Evolutionary conservation across 2,329 filamentous ascomycete genomes (phyloP).

Genomic region (Curvularia verruculosa): DNA sequence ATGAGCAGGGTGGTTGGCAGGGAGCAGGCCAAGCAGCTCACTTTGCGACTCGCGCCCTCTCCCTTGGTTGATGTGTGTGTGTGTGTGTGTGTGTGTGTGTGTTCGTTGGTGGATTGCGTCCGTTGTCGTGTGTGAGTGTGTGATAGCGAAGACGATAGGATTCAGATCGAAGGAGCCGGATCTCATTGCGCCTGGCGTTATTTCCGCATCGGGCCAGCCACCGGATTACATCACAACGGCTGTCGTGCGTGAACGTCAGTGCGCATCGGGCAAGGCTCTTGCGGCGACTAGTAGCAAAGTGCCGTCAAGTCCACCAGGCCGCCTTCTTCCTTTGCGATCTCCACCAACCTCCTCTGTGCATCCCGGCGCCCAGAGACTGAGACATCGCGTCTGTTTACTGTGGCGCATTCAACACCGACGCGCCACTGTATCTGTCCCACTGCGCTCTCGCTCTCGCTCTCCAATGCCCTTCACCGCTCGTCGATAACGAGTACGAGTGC

Average conservation of each 20-base stretch:
- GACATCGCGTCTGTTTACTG: conserved; percentile 5
- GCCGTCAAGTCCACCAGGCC: conserved; percentile 5
- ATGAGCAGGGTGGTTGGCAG: background rate
- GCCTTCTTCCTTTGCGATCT: conserved; percentile 2
- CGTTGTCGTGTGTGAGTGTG: no score
- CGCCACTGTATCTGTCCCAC: conserved; percentile 4
- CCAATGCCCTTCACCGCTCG: conserved; percentile 24
- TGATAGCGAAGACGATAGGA: background rate
- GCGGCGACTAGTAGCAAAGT: conserved; percentile 10
- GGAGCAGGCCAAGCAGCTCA: background rate
- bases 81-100: no score
- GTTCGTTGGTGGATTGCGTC: no score
- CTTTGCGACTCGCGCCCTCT: no score
- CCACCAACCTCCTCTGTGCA: conserved; percentile 3
- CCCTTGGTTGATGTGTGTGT: background rate
- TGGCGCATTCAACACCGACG: conserved; percentile 1
- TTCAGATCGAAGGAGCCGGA: background rate
- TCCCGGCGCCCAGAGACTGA: background rate
- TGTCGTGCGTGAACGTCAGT: conserved; percentile 17
- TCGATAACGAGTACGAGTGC: conserved; percentile 26
- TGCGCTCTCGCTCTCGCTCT: conserved; percentile 7
- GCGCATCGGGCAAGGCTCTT: conserved; percentile 17
- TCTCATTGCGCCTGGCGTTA: background rate
- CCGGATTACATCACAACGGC: conserved; percentile 15
- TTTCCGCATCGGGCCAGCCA: conserved; percentile 1